These are phyloP conservation scores for Panaeolus papilionaceus DNA, from an alignment of 768 basidiomycete genomes.

Conservation along the genomic window DNA sequence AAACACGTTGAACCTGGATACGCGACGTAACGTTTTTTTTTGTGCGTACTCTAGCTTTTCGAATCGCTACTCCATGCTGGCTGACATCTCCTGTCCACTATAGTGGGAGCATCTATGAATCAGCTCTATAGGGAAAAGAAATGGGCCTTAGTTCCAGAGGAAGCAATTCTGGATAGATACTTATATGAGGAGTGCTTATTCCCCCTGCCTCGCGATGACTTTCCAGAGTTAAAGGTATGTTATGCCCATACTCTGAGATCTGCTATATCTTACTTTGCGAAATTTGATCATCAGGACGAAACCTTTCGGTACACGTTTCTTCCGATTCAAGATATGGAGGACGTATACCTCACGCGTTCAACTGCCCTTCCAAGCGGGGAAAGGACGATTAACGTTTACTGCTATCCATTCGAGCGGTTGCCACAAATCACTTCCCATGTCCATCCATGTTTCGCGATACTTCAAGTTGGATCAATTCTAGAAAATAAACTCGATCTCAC, in stretches of 20 bases:
- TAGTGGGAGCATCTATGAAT: slow-evolving; percentile 17
- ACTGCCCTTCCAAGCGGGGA: neutral
- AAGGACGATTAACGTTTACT: neutral
- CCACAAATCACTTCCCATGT: neutral
- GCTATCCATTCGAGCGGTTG: neutral
- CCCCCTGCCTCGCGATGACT: neutral
- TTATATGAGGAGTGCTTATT: neutral
- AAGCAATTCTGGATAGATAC: slow-evolving; percentile 16
- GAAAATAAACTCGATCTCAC: slow-evolving; percentile 19
- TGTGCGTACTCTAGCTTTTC: slow-evolving; percentile 10
- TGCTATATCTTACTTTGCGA: too few relatives aligned
- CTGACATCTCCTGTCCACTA: neutral
- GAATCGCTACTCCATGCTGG: neutral
- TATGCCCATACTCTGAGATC: neutral
- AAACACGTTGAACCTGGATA: slow-evolving; percentile 25
- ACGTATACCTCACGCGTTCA: slow-evolving; percentile 9
- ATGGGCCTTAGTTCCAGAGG: slow-evolving; percentile 23
- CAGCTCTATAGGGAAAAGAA: neutral
- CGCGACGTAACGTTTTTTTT: slow-evolving; percentile 24
- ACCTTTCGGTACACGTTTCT: slow-evolving; percentile 13
- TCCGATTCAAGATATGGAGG: slow-evolving; percentile 7
- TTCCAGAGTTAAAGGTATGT: slow-evolving; percentile 16
- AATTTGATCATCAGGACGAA: slow-evolving; percentile 8
- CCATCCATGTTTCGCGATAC: neutral
- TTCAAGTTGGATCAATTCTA: neutral